Base-by-base conservation (phyloP, 208 protist genomes). In the Paratrypanosoma confusum region DNA sequence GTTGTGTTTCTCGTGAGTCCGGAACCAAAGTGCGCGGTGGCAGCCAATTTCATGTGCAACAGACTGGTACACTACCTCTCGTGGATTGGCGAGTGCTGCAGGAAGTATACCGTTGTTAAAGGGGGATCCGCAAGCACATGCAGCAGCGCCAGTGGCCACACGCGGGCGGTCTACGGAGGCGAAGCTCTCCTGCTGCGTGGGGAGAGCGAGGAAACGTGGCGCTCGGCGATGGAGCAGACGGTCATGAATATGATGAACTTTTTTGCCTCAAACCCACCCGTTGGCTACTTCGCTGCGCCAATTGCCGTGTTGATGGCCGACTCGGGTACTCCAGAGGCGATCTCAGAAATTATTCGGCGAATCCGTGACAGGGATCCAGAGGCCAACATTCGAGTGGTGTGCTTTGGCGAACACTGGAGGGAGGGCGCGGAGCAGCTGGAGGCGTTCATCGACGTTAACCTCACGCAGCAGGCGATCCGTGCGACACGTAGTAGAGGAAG, bases 11-110 rank as follows among this genome's bases (percentile, higher is more conserved):
- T 81, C 5, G 62, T 85, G 21, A 81, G 72, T 51, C 48, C 77
- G 3, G 65, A 70, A 16, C 43, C 57, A 21, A 33, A 54, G 32
- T 76, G 72, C 53, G 56, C 53, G 32, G 23, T 86, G 18, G 56
- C 59, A 10, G 71, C 77, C n/a, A 64, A 70, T 11, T 75, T 86
- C 41, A 81, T 86, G 42, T 78, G 68, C 52, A 77, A 68, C 0
- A 57, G 60, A 18, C 61, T 81, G 11, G 40, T 70, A 22, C 72
- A 76, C 47, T 86, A 72, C 49, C 52, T 79, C 5, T 55, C 50
- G 6, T 81, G 77, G 65, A 73, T 63, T 47, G 71, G 72, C 18
- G 72, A 86, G 37, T 76, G 70, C 40, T 57, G 54, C 1, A 72
- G 72, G 54, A 60, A 81, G 16, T 70, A 67, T 36, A 46, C 77